Conservation (phyloP, 306 rosid genomes). For the Ziziphus jujuba region DNA sequence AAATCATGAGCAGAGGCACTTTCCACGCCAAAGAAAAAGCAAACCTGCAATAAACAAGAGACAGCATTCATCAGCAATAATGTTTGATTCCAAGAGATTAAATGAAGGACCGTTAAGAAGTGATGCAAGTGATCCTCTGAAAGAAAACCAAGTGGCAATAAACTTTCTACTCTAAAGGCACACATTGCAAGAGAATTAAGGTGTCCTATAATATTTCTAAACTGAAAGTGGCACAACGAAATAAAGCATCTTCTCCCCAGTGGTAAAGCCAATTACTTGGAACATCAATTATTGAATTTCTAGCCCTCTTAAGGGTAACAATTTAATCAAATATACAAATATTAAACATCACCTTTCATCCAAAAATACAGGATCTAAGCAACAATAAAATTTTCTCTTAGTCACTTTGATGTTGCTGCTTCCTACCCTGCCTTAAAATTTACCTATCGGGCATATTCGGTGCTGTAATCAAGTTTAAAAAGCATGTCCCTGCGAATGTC, state of each 20-base stretch:
- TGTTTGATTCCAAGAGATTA: no score
- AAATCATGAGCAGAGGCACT: conserved; percentile 15
- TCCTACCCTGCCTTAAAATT: conserved; percentile 12
- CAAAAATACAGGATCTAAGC: neutral
- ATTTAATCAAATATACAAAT: no score
- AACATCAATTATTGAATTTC: no score
- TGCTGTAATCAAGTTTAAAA: conserved; percentile 62
- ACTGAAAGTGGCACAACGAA: neutral
- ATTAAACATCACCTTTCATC: no score
- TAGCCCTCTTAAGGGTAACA: no score
- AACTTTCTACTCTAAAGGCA: neutral
- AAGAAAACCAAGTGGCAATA: neutral
- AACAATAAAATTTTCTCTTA: neutral
- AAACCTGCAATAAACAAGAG: conserved; percentile 35
- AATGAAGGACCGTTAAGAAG: no score
- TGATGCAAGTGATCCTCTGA: neutral
- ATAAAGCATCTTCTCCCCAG: no score
- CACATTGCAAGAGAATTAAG: neutral
- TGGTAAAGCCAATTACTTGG: no score
- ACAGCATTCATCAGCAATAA: neutral
- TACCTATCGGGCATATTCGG: conserved; percentile 51
- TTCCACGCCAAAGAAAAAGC: neutral
- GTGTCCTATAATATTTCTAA: neutral
- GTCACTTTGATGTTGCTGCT: neutral
- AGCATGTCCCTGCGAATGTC: conserved; percentile 61